A percentile compares a stretch with the other conserved stretches of the same genome.
phyloP scores from a whole-genome alignment of 345 rosid species.

The Erodium maritimum region DNA sequence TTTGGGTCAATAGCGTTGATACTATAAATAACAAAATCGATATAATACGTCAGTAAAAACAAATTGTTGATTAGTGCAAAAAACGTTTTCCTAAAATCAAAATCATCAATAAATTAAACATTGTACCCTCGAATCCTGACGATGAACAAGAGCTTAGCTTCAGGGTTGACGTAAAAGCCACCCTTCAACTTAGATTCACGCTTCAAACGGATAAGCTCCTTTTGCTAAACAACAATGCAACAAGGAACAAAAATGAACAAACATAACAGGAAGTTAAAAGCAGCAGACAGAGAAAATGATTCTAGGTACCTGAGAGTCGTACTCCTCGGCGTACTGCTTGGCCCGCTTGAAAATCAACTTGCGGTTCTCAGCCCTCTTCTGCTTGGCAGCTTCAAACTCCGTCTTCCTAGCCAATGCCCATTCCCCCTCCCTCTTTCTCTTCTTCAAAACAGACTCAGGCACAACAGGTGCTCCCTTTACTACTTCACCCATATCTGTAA shows the following conservation, averaged over 20 bases:
- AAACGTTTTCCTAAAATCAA: too few species aligned
- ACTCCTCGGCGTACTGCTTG: conserved; percentile 47
- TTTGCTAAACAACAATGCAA: conserved; percentile 26
- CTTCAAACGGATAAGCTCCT: conserved; percentile 52
- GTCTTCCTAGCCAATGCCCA: conserved; percentile 36
- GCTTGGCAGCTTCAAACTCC: conserved; percentile 32
- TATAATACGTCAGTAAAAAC: background rate
- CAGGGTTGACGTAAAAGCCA: conserved; percentile 83
- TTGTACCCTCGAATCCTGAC: conserved; percentile 73
- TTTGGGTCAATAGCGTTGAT: too few species aligned
- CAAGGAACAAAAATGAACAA: too few species aligned
- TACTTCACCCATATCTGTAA: too few species aligned
- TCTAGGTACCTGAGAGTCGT: conserved; percentile 33
- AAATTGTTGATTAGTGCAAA: background rate
- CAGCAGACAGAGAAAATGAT: background rate
- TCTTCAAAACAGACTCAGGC: conserved; percentile 75
- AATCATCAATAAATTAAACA: background rate
- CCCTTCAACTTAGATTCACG: conserved; percentile 81
- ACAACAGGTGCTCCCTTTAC: conserved; percentile 12
- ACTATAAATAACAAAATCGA: background rate
- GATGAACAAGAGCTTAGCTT: conserved; percentile 72
- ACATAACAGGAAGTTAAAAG: background rate
- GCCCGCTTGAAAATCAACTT: conserved; percentile 52
- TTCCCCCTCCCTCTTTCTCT: conserved; percentile 20
- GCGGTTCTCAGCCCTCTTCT: conserved; percentile 43